Base-by-base conservation (phyloP, 805 yeast genomes). In the Pichia heedii region DNA sequence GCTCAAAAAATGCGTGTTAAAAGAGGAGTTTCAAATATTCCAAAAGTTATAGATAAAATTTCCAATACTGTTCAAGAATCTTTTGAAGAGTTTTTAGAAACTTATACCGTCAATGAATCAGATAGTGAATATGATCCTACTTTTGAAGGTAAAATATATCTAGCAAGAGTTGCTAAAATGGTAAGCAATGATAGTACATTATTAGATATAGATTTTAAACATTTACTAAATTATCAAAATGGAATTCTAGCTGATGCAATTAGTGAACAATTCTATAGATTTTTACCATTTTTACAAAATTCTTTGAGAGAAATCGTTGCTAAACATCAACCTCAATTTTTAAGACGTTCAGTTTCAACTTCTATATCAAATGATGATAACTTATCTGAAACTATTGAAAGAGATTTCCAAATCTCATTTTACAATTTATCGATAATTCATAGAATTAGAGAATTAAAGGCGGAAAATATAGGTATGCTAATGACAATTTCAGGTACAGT, bases 31-130 rank as follows among this genome's bases (percentile, higher is more conserved):
- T 73, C 81, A 55, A 74, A 76, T 22, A 85, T 90, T 42, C 88
- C 94, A 22, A 86, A 84, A 58, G 96, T 93, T 22, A 77, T 77
- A 22, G 98, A 93, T 66, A 77, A 79, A 38, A 87, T 96, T 3
- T 97, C 96, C 46, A 97, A 89, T 59, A 86, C 86, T 53, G 97
- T 93, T 16, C 76, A 90, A 36, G 96, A 87, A 61, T 79, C 89
- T 15, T 90, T 93, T 61, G 96, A 89, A 60, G 77, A 73, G 50
- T 90, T 90, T 56, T 64, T 90, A 44, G 84, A 79, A 56, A 83
- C 76, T 27, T 90, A 70, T 56, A 34, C 35, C 7, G 32, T 66
- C 4, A 75, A 74, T 37, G 67, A 63, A 8, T 60, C 66, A 19
- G 56, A 60, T 33, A 57, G 55, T 19, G 47, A 52, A 5, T 58